phyloP scores from a whole-genome alignment of 2,329 filamentous ascomycete species.

The Claviceps sp. region DNA sequence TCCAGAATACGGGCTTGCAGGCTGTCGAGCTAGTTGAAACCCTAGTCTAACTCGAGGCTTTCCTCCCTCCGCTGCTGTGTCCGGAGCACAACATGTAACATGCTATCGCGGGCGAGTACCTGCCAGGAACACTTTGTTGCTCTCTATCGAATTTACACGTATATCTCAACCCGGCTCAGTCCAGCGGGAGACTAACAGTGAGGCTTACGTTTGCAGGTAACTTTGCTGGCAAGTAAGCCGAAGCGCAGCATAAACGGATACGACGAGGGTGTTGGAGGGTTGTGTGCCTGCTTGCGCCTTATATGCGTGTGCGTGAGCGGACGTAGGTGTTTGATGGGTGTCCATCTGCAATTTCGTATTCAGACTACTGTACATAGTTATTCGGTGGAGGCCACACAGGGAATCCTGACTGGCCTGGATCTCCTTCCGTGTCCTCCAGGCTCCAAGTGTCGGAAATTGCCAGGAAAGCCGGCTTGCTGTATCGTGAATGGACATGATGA shows the following conservation, averaged over 20 bases:
- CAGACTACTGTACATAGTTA: constrained; percentile 1
- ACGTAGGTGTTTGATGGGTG: constrained; percentile 2
- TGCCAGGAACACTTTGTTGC: not conserved
- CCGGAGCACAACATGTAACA: not conserved
- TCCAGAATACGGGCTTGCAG: not conserved
- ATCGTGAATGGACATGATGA: constrained; percentile 14
- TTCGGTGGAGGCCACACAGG: constrained; percentile 5
- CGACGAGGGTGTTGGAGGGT: not conserved
- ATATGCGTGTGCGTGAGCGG: constrained; percentile 1
- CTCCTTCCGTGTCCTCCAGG: constrained; percentile 5
- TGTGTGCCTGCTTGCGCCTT: constrained; percentile 1
- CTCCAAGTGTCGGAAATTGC: constrained; percentile 9
- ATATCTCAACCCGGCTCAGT: not conserved
- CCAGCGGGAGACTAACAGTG: not conserved
- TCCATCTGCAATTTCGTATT: constrained; percentile 2
- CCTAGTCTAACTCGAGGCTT: not conserved
- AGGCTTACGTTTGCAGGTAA: too few relatives aligned
- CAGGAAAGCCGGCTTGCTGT: constrained; percentile 5
- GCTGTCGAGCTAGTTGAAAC: not conserved
- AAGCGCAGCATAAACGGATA: not conserved
- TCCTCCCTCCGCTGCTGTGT: not conserved
- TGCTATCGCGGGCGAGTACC: not conserved
- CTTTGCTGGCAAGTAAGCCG: not conserved
- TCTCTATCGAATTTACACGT: not conserved
- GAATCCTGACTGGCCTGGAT: not conserved